Conservation (phyloP, 2,329 filamentous ascomycete species). For the Exophiala alcalophila region DNA sequence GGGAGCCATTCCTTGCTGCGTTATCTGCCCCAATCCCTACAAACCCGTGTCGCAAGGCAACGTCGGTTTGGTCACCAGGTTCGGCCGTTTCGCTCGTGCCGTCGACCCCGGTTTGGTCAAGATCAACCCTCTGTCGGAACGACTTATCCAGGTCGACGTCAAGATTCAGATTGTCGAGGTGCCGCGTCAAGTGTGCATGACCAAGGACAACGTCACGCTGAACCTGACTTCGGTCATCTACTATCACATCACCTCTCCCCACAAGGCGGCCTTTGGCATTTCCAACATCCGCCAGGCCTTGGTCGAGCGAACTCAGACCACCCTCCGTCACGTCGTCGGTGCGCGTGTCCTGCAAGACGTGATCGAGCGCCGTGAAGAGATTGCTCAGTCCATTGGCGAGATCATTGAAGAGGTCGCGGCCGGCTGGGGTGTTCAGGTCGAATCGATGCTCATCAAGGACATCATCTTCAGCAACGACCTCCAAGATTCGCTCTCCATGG, state of each 20-base stretch:
- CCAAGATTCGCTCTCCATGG: conserved; percentile 96
- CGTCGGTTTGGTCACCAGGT: conserved; percentile 92
- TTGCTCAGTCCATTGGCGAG: conserved; percentile 90
- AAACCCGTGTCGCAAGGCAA: conserved; percentile 90
- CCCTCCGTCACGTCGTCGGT: conserved; percentile 91
- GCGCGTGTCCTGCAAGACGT: conserved; percentile 95
- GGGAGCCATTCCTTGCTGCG: conserved; percentile 86
- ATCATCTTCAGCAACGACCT: conserved; percentile 95
- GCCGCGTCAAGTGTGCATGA: conserved; percentile 96
- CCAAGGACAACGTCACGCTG: conserved; percentile 96
- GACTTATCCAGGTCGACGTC: conserved; percentile 87
- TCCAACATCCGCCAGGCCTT: conserved; percentile 93
- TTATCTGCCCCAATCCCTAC: conserved; percentile 92
- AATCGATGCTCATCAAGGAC: conserved; percentile 99
- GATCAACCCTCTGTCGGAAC: conserved; percentile 92
- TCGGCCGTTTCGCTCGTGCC: conserved; percentile 87
- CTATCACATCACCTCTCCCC: conserved; percentile 92
- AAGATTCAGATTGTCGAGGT: conserved; percentile 99
- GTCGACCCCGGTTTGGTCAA: conserved; percentile 96
- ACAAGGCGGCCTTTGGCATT: conserved; percentile 97
- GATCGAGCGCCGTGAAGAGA: conserved; percentile 95
- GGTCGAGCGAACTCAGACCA: conserved; percentile 95
- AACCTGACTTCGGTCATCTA: conserved; percentile 96
- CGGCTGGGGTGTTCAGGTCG: conserved; percentile 93
- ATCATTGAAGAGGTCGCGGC: conserved; percentile 95